Conservation (phyloP, 768 basidiomycete genomes). For the Podaxis carcinomalis region DNA sequence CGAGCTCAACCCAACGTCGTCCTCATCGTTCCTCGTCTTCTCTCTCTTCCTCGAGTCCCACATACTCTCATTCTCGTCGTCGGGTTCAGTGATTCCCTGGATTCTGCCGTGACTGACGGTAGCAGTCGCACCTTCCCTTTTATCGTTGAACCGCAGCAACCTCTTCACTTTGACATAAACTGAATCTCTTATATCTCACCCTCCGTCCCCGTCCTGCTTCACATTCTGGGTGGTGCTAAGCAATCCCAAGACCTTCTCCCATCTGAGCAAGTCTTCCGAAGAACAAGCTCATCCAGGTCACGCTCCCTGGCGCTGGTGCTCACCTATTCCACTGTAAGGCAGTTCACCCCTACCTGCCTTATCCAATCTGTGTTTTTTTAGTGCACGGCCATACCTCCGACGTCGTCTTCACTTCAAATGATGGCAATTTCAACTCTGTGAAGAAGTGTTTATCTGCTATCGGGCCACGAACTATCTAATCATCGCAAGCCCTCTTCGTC, state of each 20-base stretch:
- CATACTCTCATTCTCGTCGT: no score
- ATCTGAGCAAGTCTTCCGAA: slow-evolving; percentile 1
- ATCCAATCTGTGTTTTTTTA: background rate
- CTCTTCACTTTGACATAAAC: slow-evolving; percentile 10
- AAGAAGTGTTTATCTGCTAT: background rate
- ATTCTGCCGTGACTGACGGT: no score
- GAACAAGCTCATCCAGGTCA: slow-evolving; percentile 6
- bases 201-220: slow-evolving; percentile 7
- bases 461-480: background rate
- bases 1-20: no score
- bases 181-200: slow-evolving; percentile 2
- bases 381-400: slow-evolving; percentile 25
- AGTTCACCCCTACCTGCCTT: background rate
- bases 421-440: slow-evolving; percentile 3
- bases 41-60: no score
- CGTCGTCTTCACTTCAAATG: slow-evolving; percentile 14
- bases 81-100: no score
- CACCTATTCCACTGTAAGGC: slow-evolving; percentile 9
- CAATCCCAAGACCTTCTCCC: slow-evolving; percentile 2
- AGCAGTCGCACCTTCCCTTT: no score
- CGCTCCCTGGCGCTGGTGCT: background rate
- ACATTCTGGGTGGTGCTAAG: slow-evolving; percentile 7
- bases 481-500: slow-evolving; percentile 13
- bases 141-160: no score
- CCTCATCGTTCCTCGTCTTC: no score